Percentiles rank a stretch among this genome's conserved stretches.
phyloP scores from a whole-genome alignment of 177 flowering plant genomes.

The Vitis hybrid region DNA sequence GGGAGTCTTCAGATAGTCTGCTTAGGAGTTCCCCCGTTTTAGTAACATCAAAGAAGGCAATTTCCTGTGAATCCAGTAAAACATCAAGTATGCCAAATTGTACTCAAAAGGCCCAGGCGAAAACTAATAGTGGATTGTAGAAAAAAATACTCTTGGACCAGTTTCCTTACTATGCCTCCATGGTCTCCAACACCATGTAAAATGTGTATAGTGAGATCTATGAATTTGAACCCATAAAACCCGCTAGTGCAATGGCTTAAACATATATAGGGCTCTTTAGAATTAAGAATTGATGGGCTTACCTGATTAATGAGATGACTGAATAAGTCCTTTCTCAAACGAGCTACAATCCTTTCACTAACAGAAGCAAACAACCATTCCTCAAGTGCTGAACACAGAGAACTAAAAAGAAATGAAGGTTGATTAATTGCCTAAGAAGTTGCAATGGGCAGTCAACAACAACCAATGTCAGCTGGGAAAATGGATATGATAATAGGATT shows the following conservation, averaged over 20 bases:
- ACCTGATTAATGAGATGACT: constrained; percentile 59
- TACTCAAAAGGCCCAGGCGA: too few species aligned
- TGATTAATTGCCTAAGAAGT: too few species aligned
- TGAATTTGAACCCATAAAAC: too few species aligned
- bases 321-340: constrained; percentile 54
- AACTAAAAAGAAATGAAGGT: constrained; percentile 28
- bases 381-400: constrained; percentile 53
- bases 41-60: constrained; percentile 93
- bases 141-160: too few species aligned
- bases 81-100: background rate
- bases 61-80: constrained; percentile 15
- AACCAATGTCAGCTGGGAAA: too few species aligned
- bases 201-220: too few species aligned
- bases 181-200: too few species aligned
- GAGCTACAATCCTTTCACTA: constrained; percentile 72
- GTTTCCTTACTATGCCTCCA: too few species aligned
- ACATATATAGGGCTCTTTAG: too few species aligned
- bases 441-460: too few species aligned
- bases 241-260: background rate
- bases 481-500: too few species aligned
- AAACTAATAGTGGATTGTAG: too few species aligned
- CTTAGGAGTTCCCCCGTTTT: constrained; percentile 95
- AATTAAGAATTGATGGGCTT: background rate
- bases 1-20: constrained; percentile 96
- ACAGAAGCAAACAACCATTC: constrained; percentile 67